These are phyloP conservation scores for Heimioporus punctisporus DNA, from an alignment of 1,284 basidiomycete species.

Conservation along the genomic window DNA sequence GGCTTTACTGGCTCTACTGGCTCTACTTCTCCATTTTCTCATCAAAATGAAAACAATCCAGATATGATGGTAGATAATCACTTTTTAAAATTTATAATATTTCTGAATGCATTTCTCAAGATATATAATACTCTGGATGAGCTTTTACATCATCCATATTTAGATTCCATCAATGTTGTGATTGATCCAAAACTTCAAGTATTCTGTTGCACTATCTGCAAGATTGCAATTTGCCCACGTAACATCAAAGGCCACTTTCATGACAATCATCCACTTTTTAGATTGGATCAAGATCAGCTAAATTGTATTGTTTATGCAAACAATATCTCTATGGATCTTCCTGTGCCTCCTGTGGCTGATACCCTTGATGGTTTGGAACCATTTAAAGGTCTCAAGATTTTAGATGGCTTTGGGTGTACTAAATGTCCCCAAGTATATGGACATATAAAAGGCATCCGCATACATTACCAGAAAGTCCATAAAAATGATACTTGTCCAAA, in stretches of 20 bases:
- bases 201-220: neutral
- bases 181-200: neutral
- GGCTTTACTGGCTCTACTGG: too few species aligned
- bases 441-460: neutral
- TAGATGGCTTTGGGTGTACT: neutral
- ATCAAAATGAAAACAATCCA: too few species aligned
- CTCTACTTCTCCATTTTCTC: too few species aligned
- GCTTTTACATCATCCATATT: neutral
- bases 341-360: neutral
- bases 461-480: neutral
- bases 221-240: neutral
- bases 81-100: too few species aligned
- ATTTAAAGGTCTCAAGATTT: neutral
- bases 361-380: neutral
- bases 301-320: neutral
- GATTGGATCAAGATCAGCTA: neutral
- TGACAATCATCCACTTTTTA: neutral
- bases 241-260: neutral
- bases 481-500: neutral
- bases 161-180: too few species aligned
- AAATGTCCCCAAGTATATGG: neutral
- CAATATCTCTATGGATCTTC: neutral
- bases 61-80: too few species aligned
- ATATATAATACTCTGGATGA: neutral
- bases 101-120: too few species aligned